Base-by-base conservation (phyloP, 2,329 filamentous ascomycete species). In the Arthrobotrys entomopaga region DNA sequence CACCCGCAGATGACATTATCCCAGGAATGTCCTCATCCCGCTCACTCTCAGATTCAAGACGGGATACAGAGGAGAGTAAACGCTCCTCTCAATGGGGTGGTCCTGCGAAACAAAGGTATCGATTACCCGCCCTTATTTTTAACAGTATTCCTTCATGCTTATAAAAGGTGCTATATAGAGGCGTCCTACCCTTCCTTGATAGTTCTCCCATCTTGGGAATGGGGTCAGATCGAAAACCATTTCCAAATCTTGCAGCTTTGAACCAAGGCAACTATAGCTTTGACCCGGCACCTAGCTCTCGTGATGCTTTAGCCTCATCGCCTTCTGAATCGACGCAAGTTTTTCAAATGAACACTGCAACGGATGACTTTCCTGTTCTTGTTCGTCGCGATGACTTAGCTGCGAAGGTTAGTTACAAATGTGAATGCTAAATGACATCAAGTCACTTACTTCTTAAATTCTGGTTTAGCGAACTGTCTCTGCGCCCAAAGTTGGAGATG, bases 351-450 rank as follows among this genome's bases (percentile, higher is more conserved):
- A 88, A 89, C 65, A 73, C 69, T 6, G 88, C 88, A 77, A 89
- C 87, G 57, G 90, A 96, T 79, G 92, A 97, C 81, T 98, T 97
- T 79, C 93, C 93, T 29, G 93, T 94, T 75, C 86, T 95, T 76
- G 87, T 91, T 79, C 87, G 90, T 65, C 88, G 89, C 76, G 84
- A 86, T 76, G 82, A 84, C 43, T 75, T 80, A 57, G 82, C 83
- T 57, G 85, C 86, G 73, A 82, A 87, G 80, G 87, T 88, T 82
- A 75, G 56, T 46, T 13, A 34, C 29, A 10, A 3, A 34, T 34
- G 29, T 34, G 29, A 34, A 34, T 34, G 29, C 29, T 34, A 34
- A 3, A 8, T 34, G 29, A 34, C 29, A 1, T 34, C 24, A 49
- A 52, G 48, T 29, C 46, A 67, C 63, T 63, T 19, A 50, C 58